Conservation (phyloP, 225 moss, liverwort and hornwort genomes). For the Takakia lepidozioides region DNA sequence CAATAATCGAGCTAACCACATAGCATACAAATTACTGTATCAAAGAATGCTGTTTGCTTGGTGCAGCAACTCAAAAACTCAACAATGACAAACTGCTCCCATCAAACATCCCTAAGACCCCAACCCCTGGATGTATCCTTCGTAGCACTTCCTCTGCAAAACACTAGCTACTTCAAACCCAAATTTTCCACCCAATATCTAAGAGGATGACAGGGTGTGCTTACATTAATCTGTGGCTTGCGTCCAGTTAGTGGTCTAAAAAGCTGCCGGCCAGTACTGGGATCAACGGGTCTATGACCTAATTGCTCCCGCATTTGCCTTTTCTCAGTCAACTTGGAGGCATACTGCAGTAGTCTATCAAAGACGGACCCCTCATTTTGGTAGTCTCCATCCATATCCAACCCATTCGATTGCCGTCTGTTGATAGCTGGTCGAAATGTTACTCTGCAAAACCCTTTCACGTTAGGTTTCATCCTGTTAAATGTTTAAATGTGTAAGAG, state of each 20-base stretch:
- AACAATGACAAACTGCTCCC: too few species aligned
- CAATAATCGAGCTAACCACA: too few species aligned
- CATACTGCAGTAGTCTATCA: constrained; percentile 82
- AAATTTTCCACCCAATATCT: too few species aligned
- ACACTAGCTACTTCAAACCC: too few species aligned
- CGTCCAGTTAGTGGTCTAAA: constrained; percentile 77
- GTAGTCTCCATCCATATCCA: constrained; percentile 41
- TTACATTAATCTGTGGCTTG: constrained; percentile 66
- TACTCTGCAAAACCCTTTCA: constrained; percentile 48
- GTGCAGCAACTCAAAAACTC: too few species aligned
- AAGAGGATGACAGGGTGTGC: constrained; percentile 1
- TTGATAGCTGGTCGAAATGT: constrained; percentile 83
- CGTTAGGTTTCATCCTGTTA: constrained; percentile 7
- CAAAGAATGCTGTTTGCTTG: too few species aligned
- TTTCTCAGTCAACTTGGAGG: constrained; percentile 69
- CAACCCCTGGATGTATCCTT: too few species aligned
- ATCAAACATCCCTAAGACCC: too few species aligned
- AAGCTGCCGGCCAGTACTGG: constrained; percentile 64
- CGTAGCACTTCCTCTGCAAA: too few species aligned
- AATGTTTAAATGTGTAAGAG: too few species aligned
- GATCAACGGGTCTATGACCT: constrained; percentile 51
- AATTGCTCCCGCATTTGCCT: constrained; percentile 64
- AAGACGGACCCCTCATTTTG: constrained; percentile 66
- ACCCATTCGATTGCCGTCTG: constrained; percentile 29
- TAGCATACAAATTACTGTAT: too few species aligned